Evolutionary conservation across 2,329 filamentous ascomycete species (phyloP), one percentile per base, ranked within the genome.

Genomic region (Leptographium galeiforme): DNA sequence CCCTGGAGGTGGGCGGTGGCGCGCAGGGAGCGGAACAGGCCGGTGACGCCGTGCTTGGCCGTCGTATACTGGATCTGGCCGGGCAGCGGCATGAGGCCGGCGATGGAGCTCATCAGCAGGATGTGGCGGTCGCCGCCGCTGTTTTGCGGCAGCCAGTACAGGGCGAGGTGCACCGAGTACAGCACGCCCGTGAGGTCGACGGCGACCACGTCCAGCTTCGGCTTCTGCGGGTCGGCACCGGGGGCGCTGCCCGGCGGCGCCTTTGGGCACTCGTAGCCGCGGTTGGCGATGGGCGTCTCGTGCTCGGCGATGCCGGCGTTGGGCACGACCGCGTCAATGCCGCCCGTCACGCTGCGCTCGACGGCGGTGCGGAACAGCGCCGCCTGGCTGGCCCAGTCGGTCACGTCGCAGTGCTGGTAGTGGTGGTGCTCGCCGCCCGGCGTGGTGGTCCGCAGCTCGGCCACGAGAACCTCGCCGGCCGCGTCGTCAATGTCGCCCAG

Each of bases 31-130:
- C 82, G 73, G 65, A 82, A 85, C 39, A 85, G 67, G 0, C 81
- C 83, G 2, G 82, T 69, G 0, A 86, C 74, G 30, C 73, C 82
- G 64, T 86, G 82, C 63, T 86, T 86, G 49, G 78, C 72, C 39
- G 76, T 70, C 38, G 72, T 71, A 63, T 86, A 86, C 53, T 78
- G 72, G 4, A 66, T 57, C 58, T 71, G 64, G 50, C 67, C 66
- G 5, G 72, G 63, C 48, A 76, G 62, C 13, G 70, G 61, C 33
- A 63, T 55, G 8, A 79, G 56, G 13, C 76, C 78, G 2, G 81
- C 81, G 34, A 84, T 68, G 13, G 79, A 83, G 36, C 81, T 78
- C 46, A 86, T 66, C 44, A 86, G 68, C 30, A 86, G 68, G 41
- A 86, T 62, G 64, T 80, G 78, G 43, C 79, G 70, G 63, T 84